A percentile compares a stretch with the other conserved stretches of the same genome.
These are phyloP conservation scores for Zygotorulaspora chibaensis DNA, from an alignment of 805 yeast genomes.

Conservation along the genomic window DNA sequence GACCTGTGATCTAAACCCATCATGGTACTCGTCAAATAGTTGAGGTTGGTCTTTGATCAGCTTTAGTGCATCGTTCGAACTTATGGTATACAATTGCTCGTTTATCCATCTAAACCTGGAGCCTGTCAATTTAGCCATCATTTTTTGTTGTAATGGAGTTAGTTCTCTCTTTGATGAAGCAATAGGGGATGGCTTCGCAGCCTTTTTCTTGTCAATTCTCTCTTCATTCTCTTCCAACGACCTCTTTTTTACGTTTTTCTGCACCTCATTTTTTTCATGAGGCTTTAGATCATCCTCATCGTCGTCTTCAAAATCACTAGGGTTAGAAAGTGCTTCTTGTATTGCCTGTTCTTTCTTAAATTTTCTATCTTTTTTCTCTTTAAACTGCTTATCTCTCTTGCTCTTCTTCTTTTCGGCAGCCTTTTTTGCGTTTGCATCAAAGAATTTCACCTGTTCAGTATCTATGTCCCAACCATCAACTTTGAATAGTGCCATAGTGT, in stretches of 20 bases:
- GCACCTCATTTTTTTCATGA: background rate
- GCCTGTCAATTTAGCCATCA: constrained; percentile 92
- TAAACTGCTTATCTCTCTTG: constrained; percentile 18
- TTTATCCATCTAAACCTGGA: constrained; percentile 97
- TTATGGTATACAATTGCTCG: constrained; percentile 88
- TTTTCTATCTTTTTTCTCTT: constrained; percentile 15
- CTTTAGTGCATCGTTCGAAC: constrained; percentile 70
- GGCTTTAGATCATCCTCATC: constrained; percentile 1
- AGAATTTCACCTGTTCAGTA: constrained; percentile 47
- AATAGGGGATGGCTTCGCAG: constrained; percentile 6
- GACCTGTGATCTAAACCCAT: constrained; percentile 92
- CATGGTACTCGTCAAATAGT: constrained; percentile 89
- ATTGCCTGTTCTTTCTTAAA: constrained; percentile 9
- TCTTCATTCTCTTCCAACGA: constrained; percentile 8
- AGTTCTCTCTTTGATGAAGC: constrained; percentile 40
- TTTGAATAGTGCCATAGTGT: constrained; percentile 62
- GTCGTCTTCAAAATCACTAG: constrained; percentile 1
- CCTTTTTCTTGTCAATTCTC: constrained; percentile 13
- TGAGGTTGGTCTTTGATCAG: constrained; percentile 78
- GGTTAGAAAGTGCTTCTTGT: constrained; percentile 4
- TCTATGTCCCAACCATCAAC: constrained; percentile 81
- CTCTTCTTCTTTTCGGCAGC: constrained; percentile 27
- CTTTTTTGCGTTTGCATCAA: constrained; percentile 35
- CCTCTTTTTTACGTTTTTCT: background rate
- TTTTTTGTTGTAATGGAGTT: constrained; percentile 88